A percentile compares a stretch with the other conserved stretches of the same genome.
phyloP scores from a whole-genome alignment of 2,329 filamentous ascomycete species.

The Neonectria faginata region DNA sequence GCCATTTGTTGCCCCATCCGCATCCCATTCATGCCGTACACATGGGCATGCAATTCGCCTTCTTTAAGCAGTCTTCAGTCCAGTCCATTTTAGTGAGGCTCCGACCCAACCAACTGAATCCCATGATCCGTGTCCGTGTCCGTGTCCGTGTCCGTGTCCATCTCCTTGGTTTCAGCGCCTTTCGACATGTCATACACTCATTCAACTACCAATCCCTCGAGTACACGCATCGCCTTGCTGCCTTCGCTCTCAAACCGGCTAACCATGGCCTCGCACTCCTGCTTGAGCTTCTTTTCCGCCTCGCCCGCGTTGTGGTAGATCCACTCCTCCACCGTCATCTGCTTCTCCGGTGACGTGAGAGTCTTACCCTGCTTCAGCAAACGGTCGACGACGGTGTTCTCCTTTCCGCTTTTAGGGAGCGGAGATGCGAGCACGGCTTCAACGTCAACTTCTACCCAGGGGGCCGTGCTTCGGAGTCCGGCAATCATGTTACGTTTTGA shows the following conservation, averaged over 20 bases:
- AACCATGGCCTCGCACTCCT: conserved; percentile 87
- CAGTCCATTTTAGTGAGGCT: background rate
- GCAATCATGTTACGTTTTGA: conserved; percentile 70
- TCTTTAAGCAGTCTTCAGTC: conserved; percentile 9
- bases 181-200: conserved; percentile 42
- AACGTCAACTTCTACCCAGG: conserved; percentile 82
- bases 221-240: conserved; percentile 76
- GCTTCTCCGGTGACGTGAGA: conserved; percentile 81
- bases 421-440: conserved; percentile 74
- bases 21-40: conserved; percentile 7
- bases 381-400: conserved; percentile 62
- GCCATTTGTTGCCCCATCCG: conserved; percentile 18
- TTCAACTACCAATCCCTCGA: conserved; percentile 78
- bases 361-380: conserved; percentile 67
- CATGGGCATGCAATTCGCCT: conserved; percentile 18
- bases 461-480: conserved; percentile 66
- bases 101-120: background rate
- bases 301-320: conserved; percentile 82
- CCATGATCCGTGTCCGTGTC: conserved; percentile 13
- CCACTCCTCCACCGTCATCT: conserved; percentile 96
- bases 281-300: conserved; percentile 82
- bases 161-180: background rate
- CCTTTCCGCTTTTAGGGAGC: conserved; percentile 58
- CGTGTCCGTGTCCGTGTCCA: conserved; percentile 2
- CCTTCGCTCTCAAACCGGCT: conserved; percentile 86